Conservation (phyloP, 2,329 filamentous ascomycete species). For the Fusarium tanahbumbuense region DNA sequence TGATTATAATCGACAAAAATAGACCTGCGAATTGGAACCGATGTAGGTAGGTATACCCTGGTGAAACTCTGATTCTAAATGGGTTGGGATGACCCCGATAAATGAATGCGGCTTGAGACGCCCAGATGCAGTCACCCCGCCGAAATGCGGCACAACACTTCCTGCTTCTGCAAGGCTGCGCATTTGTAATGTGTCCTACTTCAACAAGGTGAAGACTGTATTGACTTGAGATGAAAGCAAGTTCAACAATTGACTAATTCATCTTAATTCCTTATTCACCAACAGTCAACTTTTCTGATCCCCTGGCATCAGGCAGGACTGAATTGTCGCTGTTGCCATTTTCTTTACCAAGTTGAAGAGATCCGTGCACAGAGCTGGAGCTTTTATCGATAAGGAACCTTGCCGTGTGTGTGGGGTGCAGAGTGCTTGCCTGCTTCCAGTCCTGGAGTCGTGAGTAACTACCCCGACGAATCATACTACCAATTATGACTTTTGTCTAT, state of each 20-base stretch:
- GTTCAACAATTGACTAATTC: background rate
- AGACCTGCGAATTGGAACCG: background rate
- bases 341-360: background rate
- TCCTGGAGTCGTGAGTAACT: conserved; percentile 37
- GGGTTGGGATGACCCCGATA: conserved; percentile 28
- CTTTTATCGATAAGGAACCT: conserved; percentile 40
- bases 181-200: background rate
- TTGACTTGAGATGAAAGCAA: background rate
- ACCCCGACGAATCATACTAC: conserved; percentile 33
- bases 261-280: background rate
- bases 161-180: background rate
- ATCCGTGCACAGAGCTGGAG: conserved; percentile 25
- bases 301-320: background rate
- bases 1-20: background rate
- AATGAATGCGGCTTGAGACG: conserved; percentile 33
- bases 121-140: background rate
- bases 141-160: background rate
- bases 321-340: background rate
- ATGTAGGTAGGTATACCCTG: background rate
- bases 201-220: background rate
- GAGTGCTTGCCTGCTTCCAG: background rate
- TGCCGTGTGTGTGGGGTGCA: conserved; percentile 10
- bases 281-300: background rate
- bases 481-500: conserved; percentile 30
- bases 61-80: background rate